Evolutionary conservation across 192 early-diverging fungal species (phyloP), one percentile per base, ranked within the genome.

Genomic region (Backusella luteola): DNA sequence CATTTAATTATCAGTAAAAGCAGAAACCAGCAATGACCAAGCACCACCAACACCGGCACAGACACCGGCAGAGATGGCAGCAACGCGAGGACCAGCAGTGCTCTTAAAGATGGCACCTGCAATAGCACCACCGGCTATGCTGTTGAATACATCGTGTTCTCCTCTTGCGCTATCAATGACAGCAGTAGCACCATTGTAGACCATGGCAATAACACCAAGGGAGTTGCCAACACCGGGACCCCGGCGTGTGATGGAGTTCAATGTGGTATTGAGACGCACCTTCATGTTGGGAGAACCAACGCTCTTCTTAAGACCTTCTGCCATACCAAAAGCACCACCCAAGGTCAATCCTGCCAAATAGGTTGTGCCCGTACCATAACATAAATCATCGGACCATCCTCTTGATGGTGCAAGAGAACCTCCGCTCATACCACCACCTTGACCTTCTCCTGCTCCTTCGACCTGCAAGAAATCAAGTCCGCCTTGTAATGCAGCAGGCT

Each of bases 191-290:
- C 86, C 88, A 79, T 93, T 95, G 85, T 95, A 95, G 73, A 92
- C 84, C 91, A 95, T 89, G n/a, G 90, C 93, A 74, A 95, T 79
- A 23, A 95, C 86, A 79, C 93, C 94, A 38, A 90, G 83, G 34
- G 94, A 92, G 87, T 95, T 95, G 79, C 90, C 94, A 67, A 95
- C 79, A 74, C 92, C 93, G 23, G 94, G 94, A n/a, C 94, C 94
- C 69, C 94, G 91, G 56, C 94, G 89, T 11, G 94, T 95, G 81
- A 92, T 91, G 34, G 90, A 87, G 85, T 95, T 95, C 67, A 95
- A 87, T 39, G 93, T 88, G 69, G 90, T 92, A 85, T 95, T 95
- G 35, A 95, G 83, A 56, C 93, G 89, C 74, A 95, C 85, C 84
- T 94, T 94, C 78, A 92, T 86, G 73, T 91, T 90, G 42, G 92